These are phyloP conservation scores for Pilobolus umbonatus DNA, from an alignment of 192 early-diverging fungal genomes.

Conservation along the genomic window DNA sequence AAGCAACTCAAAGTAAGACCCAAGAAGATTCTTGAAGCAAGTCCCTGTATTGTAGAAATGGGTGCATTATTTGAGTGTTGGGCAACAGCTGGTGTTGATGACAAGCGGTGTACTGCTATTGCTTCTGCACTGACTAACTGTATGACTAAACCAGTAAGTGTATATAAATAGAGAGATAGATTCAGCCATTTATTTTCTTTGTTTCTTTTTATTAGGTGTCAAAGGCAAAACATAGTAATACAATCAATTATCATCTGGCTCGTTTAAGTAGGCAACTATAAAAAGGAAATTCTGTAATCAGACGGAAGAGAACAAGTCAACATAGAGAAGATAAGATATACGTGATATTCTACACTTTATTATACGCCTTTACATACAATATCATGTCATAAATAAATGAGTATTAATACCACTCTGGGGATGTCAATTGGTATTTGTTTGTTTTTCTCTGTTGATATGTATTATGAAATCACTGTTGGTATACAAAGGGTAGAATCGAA, in stretches of 20 bases:
- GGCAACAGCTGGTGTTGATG: conserved; percentile 49
- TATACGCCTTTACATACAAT: no score
- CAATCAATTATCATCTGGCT: conserved; percentile 54
- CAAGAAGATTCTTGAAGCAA: conserved; percentile 48
- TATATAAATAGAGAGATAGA: not conserved
- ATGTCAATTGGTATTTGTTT: no score
- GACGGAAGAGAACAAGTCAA: no score
- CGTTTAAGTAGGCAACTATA: conserved; percentile 53
- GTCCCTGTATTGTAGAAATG: conserved; percentile 54
- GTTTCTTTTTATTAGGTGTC: conserved; percentile 28
- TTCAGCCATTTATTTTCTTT: not conserved
- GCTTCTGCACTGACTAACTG: conserved; percentile 49
- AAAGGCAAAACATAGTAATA: conserved; percentile 43
- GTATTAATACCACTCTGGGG: no score
- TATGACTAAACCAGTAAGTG: conserved; percentile 52
- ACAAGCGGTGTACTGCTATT: conserved; percentile 44
- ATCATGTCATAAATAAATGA: no score
- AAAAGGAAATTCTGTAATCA: no score
- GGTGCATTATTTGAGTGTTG: conserved; percentile 59
- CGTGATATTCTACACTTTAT: not conserved
- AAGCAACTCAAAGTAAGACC: conserved; percentile 57
- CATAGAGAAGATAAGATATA: not conserved
- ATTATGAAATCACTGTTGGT: no score
- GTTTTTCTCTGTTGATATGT: no score
- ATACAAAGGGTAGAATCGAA: no score